Percentiles rank a stretch among this genome's conserved stretches.
phyloP scores from a whole-genome alignment of 2,329 filamentous ascomycete species.

The Fusarium bactridioides region DNA sequence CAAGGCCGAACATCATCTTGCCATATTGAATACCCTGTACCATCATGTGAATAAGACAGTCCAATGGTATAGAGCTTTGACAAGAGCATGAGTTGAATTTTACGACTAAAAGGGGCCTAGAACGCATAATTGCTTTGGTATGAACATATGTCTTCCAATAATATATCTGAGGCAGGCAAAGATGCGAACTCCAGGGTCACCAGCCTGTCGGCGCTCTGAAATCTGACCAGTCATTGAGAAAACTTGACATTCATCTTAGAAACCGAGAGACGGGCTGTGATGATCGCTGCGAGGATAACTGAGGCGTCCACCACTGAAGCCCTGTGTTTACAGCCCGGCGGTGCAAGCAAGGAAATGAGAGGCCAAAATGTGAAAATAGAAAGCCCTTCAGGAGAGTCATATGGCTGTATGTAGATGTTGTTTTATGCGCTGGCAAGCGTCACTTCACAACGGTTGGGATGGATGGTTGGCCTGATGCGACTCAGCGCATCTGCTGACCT shows the following conservation, averaged over 20 bases:
- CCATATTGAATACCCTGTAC: background rate
- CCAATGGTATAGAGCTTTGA: background rate
- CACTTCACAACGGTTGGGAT: constrained; percentile 15
- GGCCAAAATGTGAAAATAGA: constrained; percentile 26
- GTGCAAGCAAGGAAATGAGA: constrained; percentile 28
- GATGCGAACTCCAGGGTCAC: constrained; percentile 16
- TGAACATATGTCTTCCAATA: background rate
- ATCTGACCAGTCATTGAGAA: constrained; percentile 35
- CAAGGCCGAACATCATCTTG: background rate
- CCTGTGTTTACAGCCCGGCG: constrained; percentile 2
- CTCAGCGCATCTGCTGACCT: constrained; percentile 36
- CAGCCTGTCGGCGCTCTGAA: constrained; percentile 4
- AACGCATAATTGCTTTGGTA: background rate
- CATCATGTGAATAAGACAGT: background rate
- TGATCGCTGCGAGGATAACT: constrained; percentile 17
- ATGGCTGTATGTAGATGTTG: constrained; percentile 33
- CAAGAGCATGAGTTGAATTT: background rate
- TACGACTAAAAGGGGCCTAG: background rate
- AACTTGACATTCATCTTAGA: constrained; percentile 23
- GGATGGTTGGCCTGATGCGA: constrained; percentile 25
- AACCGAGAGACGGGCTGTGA: constrained; percentile 29
- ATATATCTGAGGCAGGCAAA: constrained; percentile 6
- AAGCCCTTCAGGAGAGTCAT: constrained; percentile 28
- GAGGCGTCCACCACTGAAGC: background rate
- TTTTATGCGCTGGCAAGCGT: constrained; percentile 42